Base-by-base conservation (phyloP, 163 green algal genomes). In the Volvox carteri region DNA sequence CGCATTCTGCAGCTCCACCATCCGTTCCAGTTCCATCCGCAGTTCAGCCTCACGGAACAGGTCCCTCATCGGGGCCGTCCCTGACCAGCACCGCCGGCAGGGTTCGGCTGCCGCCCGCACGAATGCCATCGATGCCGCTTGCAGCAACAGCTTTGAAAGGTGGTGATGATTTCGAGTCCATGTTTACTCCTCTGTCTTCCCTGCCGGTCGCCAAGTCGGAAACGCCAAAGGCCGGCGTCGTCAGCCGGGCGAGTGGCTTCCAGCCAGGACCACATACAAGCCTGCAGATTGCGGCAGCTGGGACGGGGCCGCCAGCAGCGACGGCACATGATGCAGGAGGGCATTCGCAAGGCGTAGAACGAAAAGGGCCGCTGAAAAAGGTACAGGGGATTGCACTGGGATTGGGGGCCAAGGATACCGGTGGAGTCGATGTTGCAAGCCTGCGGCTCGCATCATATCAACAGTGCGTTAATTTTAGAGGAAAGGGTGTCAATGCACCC, bases 151-250 rank as follows among this genome's bases (percentile, higher is more conserved):
- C 42, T 0, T 18, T n/a, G 23, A 78, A 67, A 25, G 79, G 46
- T 11, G 79, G 62, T 1, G 81, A 79, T 16, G 81, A 87, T 73
- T 87, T 87, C 42, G 81, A 87, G 30, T 75, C 54, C 46, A 54
- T 87, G 19, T 87, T 87, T 48, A 87, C 81, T 12, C 81, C 81
- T 33, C 48, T 87, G 39, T 78, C 60, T 3, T 86, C 78, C 4
- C 7, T 78, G n/a, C 78, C 78, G 1, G 7, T 39, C 28, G 6
- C 37, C 19, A 87, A 79, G n/a, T 37, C 65, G 14, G 81, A 87
- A 28, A 79, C 81, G 23, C 46, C 81, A 35, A 46, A 8, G 30
- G 37, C 18, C 12, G 67, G 60, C 11, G 30, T 50, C n/a, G 30
- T 62, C 11, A 78, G 78, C 60, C 41, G 78, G n/a, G 39, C 9